Conservation (phyloP, 805 yeast species). For the Cyberlindnera galapagoensis region DNA sequence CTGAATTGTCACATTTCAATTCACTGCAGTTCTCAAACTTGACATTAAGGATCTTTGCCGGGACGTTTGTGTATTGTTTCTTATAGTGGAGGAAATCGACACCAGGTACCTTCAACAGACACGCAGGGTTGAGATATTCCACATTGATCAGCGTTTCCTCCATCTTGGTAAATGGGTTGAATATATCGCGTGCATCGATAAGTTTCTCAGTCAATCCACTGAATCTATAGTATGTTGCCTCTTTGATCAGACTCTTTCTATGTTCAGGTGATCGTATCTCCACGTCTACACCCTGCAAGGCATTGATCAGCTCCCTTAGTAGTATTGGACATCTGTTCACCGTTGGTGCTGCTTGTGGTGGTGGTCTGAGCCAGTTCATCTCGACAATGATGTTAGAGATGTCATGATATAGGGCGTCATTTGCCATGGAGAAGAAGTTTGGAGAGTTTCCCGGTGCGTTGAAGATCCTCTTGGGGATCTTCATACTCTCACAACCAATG, state of each 20-base stretch:
- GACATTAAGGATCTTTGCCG: constrained; percentile 23
- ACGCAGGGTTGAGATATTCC: constrained; percentile 10
- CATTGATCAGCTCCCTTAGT: constrained; percentile 34
- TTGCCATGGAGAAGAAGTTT: constrained; percentile 66
- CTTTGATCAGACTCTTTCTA: constrained; percentile 52
- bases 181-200: constrained; percentile 41
- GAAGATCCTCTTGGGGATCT: constrained; percentile 50
- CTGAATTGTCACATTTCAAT: background rate
- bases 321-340: constrained; percentile 14
- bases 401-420: constrained; percentile 44
- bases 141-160: constrained; percentile 46
- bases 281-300: constrained; percentile 49
- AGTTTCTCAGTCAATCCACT: constrained; percentile 67
- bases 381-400: constrained; percentile 34
- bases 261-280: constrained; percentile 45
- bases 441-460: constrained; percentile 62
- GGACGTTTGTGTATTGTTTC: constrained; percentile 41
- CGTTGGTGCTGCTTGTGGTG: constrained; percentile 63
- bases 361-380: constrained; percentile 60
- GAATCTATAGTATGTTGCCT: constrained; percentile 74
- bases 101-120: constrained; percentile 8
- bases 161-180: constrained; percentile 42
- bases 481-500: constrained; percentile 56
- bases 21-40: no score
- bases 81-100: constrained; percentile 23